Base-by-base conservation (phyloP, 495 filamentous ascomycete genomes). In the Aspergillus baeticus region DNA sequence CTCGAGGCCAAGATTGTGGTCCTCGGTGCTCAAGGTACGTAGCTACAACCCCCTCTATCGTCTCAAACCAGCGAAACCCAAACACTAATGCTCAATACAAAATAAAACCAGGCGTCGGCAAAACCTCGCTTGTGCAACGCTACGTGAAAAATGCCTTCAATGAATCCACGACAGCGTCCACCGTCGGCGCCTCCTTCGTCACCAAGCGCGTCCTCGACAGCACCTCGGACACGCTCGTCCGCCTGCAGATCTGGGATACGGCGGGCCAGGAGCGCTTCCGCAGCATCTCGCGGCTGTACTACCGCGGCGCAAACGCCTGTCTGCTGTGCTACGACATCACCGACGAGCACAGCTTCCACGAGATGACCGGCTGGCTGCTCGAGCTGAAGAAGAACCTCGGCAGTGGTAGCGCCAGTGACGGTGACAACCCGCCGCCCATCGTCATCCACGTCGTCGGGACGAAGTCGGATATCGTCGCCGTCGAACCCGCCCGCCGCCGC, bases 391-490 rank as follows among this genome's bases (percentile, higher is more conserved):
- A 81, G 51, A 89, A 92, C 58, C 75, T 91, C 23, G 71, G 67
- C 35, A n/a, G n/a, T n/a, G n/a, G n/a, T n/a, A n/a, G n/a, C n/a
- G n/a, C n/a, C n/a, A n/a, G n/a, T n/a, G 69, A 63, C 7, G 66
- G 63, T 10, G 73, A 82, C 48, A 89, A 91, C n/a, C n/a, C n/a
- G n/a, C n/a, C n/a, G n/a, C n/a, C n/a, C 55, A 81, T 96, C 23
- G 87, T 98, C n/a, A 82, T 98, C 8, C 94, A 98, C 65, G 89
- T 98, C 34, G 94, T 97, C 1, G 94, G 94, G 45, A 97, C 94
- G 4, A 98, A 98, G 68, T 86, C 86, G 53, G 94, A 98, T 69
- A 81, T 97, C 22, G 92, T 96, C 21, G 87, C 90, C 7, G 73
- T 83, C 33, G 89, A 96, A 51, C 94, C 94, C 3, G 71, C 76